Percentiles rank a stretch among this genome's conserved stretches.
Evolutionary conservation across 108 stramenopile genomes (phyloP).

Genomic region (Skeletonema marinoi): DNA sequence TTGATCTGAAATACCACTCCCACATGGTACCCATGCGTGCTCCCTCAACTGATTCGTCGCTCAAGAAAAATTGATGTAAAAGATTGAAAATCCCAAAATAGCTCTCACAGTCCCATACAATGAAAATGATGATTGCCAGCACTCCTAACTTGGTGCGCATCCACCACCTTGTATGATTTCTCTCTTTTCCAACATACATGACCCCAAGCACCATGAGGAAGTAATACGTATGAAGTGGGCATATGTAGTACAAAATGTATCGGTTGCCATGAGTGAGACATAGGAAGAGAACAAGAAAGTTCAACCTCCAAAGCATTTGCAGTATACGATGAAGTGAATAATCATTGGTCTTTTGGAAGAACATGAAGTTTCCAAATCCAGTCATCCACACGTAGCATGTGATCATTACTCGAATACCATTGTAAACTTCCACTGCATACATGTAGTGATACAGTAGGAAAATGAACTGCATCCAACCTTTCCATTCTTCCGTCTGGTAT

Average conservation of each 20-base stretch:
- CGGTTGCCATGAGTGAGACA: constrained; percentile 91
- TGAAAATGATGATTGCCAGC: constrained; percentile 81
- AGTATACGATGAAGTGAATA: constrained; percentile 89
- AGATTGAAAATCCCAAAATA: constrained; percentile 67
- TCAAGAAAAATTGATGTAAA: constrained; percentile 82
- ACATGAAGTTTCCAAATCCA: constrained; percentile 97
- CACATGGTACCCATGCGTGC: constrained; percentile 85
- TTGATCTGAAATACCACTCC: constrained; percentile 98
- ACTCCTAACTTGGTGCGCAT: constrained; percentile 86
- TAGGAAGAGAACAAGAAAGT: constrained; percentile 94
- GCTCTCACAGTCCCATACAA: constrained; percentile 90
- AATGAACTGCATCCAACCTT: constrained; percentile 98
- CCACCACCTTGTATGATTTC: constrained; percentile 90
- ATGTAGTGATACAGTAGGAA: constrained; percentile 98
- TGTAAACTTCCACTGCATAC: constrained; percentile 95
- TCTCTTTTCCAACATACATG: constrained; percentile 77
- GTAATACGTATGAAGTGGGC: constrained; percentile 97
- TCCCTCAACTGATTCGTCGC: constrained; percentile 74
- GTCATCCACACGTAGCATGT: constrained; percentile 99
- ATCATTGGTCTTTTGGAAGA: constrained; percentile 93
- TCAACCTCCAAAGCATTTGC: constrained; percentile 98
- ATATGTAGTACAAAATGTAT: constrained; percentile 98
- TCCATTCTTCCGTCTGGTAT: constrained; percentile 99
- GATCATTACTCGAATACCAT: constrained; percentile 95
- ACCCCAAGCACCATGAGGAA: constrained; percentile 94